Evolutionary conservation across 192 early-diverging fungal species (phyloP), one percentile per base, ranked within the genome.

Genomic region (Cetraspora pellucida): DNA sequence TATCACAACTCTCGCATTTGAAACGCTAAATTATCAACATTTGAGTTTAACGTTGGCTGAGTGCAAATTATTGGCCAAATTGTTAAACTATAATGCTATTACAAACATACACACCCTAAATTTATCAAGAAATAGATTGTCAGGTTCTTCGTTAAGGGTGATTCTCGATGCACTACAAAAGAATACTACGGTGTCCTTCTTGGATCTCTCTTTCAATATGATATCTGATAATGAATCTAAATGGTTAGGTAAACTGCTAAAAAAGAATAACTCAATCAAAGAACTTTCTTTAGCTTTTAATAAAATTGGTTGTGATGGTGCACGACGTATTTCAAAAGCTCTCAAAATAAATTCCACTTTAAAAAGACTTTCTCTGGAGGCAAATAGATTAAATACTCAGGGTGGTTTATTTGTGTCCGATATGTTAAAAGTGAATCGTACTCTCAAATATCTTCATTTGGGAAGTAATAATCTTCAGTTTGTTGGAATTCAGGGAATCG

Each of bases 401-500:
- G 82, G 77, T 1, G 82, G 79, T 43, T 44, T 50, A n/a, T 44
- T 16, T 13, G 50, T 83, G 10, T 74, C 82, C 2, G 69, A 59
- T 11, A 65, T 83, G 10, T 31, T 83, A 37, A 64, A 52, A 54
- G 75, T 77, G 57, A 83, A 83, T 63, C 31, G 67, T 10, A 78
- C 73, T 16, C 16, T 83, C 10, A 75, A 76, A 61, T 78, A 81
- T 50, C 30, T 83, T 23, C 80, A 87, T 72, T 54, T 87, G 17
- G 81, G 83, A 43, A 79, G 79, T 30, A 83, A 81, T 66, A 73
- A 76, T 58, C 57, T 83, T 23, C 77, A 78, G 8, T 44, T 66
- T 0, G 78, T 68, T 6, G 82, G 82, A 2, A 47, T 83, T 11
- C 28, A 52, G 3, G 25, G 57, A 19, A 81, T 83, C 46, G 75